These are phyloP conservation scores for Thinopyrum elongatum DNA, from an alignment of 176 grass and related monocot genomes.

Conservation along the genomic window DNA sequence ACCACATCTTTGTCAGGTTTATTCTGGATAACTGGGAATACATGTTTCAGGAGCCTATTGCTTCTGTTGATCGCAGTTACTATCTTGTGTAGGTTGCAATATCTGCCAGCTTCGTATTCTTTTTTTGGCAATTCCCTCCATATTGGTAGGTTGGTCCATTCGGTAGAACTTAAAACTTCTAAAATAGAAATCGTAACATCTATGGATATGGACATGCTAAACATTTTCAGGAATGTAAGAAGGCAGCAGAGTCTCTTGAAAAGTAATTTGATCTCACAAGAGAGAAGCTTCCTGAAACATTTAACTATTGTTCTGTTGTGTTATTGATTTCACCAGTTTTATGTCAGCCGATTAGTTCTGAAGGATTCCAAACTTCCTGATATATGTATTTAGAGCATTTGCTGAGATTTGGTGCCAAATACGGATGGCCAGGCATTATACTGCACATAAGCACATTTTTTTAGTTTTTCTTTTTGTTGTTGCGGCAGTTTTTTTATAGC, in stretches of 20 bases:
- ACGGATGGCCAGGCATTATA: no score
- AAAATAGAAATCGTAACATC: not conserved
- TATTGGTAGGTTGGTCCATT: slow-evolving; percentile 43
- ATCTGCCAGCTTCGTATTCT: slow-evolving; percentile 44
- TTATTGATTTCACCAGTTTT: no score
- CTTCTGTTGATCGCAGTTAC: slow-evolving; percentile 7
- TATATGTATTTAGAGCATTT: no score
- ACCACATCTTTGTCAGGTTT: not conserved
- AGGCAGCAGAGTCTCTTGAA: slow-evolving; percentile 54
- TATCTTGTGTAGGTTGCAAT: slow-evolving; percentile 49
- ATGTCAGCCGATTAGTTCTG: no score
- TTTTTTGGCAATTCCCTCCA: slow-evolving; percentile 53
- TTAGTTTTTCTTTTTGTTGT: no score
- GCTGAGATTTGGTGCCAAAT: no score
- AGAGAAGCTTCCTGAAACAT: slow-evolving; percentile 61
- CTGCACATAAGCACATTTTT: no score
- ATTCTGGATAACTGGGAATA: not conserved
- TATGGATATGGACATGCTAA: not conserved
- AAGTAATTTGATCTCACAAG: slow-evolving; percentile 54
- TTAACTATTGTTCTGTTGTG: no score
- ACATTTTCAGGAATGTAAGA: slow-evolving; percentile 52
- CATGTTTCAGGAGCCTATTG: not conserved
- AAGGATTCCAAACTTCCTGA: no score
- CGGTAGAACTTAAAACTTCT: not conserved
- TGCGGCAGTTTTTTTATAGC: no score